Evolutionary conservation across 108 stramenopile genomes (phyloP).

Genomic region (Chaetoceros muelleri): DNA sequence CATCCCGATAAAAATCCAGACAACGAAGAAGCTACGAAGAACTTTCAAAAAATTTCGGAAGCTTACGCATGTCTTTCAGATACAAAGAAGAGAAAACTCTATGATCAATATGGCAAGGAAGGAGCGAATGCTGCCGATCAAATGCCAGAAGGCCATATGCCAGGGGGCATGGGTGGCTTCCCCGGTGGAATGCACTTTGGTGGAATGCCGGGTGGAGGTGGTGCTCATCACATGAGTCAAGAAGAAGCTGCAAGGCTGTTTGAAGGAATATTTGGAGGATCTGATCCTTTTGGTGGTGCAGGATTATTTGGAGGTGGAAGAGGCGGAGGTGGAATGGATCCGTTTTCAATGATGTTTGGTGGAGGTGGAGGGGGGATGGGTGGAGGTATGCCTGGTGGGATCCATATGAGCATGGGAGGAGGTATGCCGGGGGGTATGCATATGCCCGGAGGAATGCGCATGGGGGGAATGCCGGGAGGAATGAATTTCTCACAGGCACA

Average conservation of each 20-base stretch:
- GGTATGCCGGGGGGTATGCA: not conserved
- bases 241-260: conserved; percentile 75
- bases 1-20: conserved; percentile 85
- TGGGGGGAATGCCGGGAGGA: conserved; percentile 21
- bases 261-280: conserved; percentile 65
- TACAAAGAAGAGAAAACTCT: conserved; percentile 70
- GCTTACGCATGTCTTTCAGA: conserved; percentile 75
- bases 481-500: not conserved
- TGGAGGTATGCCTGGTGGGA: conserved; percentile 27
- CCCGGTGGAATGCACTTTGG: conserved; percentile 33
- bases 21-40: conserved; percentile 70
- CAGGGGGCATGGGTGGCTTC: conserved; percentile 26
- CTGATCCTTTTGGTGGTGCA: conserved; percentile 66
- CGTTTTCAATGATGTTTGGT: conserved; percentile 8
- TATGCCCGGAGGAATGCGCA: not conserved
- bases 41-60: conserved; percentile 82
- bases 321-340: conserved; percentile 10
- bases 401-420: conserved; percentile 21
- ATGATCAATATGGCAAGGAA: conserved; percentile 74
- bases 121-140: conserved; percentile 57
- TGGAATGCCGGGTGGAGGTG: conserved; percentile 36
- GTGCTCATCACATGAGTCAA: conserved; percentile 60
- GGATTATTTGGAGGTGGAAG: conserved; percentile 31
- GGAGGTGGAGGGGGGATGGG: conserved; percentile 9
- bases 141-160: conserved; percentile 19